Conservation (phyloP, 1,139 yeast species). For the Yamadazyma spencermartinsiae region DNA sequence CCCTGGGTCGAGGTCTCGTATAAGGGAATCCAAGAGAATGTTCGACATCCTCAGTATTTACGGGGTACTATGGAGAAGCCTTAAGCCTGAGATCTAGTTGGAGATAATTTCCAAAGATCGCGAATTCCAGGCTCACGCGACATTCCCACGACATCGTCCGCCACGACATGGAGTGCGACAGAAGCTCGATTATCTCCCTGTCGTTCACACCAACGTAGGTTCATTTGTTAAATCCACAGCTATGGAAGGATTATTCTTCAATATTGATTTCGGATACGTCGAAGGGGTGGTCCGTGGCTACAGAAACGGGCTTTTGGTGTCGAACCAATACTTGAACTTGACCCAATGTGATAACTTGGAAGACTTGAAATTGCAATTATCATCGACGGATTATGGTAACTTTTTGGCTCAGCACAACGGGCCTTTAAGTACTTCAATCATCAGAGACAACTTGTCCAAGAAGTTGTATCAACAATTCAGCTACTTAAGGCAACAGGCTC, state of each 20-base stretch:
- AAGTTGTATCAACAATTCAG: conserved; percentile 83
- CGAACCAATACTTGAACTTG: conserved; percentile 82
- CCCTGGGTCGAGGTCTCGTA: conserved; percentile 18
- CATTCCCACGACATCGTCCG: no score
- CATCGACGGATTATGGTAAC: conserved; percentile 95
- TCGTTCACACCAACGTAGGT: no score
- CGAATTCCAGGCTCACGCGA: no score
- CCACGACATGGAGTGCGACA: no score
- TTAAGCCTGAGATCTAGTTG: no score
- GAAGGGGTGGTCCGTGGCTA: conserved; percentile 96
- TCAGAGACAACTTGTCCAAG: conserved; percentile 75
- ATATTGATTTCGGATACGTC: conserved; percentile 83
- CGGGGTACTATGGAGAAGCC: no score
- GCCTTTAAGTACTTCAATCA: conserved; percentile 76
- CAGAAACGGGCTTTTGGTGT: conserved; percentile 75
- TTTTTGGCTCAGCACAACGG: conserved; percentile 81
- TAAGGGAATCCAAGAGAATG: conserved; percentile 21
- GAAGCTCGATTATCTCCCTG: no score
- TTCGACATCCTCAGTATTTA: conserved; percentile 17
- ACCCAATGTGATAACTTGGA: conserved; percentile 96
- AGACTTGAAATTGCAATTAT: conserved; percentile 87
- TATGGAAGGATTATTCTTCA: conserved; percentile 50
- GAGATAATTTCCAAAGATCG: no score
- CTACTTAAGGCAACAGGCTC: conserved; percentile 80
- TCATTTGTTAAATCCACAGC: neutral